These are phyloP conservation scores for Hsuehochloa calcarea DNA, from an alignment of 176 grass and related monocot species.

Conservation along the genomic window DNA sequence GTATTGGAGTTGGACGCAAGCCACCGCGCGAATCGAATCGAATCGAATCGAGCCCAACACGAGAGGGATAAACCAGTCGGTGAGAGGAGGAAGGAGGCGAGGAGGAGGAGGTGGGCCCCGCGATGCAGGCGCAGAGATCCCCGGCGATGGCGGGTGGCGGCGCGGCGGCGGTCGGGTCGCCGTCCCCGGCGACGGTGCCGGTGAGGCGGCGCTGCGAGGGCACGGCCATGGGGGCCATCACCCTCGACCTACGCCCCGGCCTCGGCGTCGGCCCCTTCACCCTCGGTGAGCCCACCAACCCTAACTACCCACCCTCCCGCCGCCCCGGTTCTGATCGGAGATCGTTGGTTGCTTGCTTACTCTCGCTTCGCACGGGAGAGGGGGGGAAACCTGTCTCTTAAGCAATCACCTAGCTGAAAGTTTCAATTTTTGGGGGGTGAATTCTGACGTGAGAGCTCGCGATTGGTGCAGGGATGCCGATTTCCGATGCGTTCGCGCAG, in stretches of 20 bases:
- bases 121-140: slow-evolving; percentile 53
- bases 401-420: slow-evolving; percentile 4
- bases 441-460: slow-evolving; percentile 27
- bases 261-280: slow-evolving; percentile 79
- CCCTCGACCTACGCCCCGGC: slow-evolving; percentile 90
- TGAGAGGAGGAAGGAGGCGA: not conserved
- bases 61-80: slow-evolving; percentile 26
- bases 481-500: slow-evolving; percentile 82
- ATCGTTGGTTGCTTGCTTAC: slow-evolving; percentile 1
- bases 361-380: not conserved
- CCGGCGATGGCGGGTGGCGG: slow-evolving; percentile 39
- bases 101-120: not conserved
- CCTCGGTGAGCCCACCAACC: slow-evolving; percentile 61
- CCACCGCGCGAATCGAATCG: not conserved
- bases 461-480: slow-evolving; percentile 76
- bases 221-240: slow-evolving; percentile 92
- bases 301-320: not conserved
- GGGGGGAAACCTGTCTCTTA: not conserved
- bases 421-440: not conserved
- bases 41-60: slow-evolving; percentile 22
- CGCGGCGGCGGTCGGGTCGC: slow-evolving; percentile 32
- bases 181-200: slow-evolving; percentile 40
- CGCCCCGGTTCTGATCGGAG: not conserved
- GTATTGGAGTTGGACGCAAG: slow-evolving; percentile 36
- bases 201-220: slow-evolving; percentile 75